phyloP scores from a whole-genome alignment of 2,329 filamentous ascomycete species.

The Pestalotiopsis sp. region DNA sequence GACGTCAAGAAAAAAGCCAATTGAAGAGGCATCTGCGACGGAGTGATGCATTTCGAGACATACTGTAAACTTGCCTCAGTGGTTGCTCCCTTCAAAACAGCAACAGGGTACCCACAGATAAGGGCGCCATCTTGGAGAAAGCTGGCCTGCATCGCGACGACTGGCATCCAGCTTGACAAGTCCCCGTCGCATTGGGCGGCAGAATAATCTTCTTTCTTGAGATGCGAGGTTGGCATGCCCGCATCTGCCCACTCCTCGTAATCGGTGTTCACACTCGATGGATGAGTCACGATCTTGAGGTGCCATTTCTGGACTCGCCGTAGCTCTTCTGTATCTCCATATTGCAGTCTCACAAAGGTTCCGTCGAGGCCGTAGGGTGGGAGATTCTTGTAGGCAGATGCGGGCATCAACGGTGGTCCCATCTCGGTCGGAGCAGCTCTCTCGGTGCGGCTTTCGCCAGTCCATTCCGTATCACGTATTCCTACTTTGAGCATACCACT shows the following conservation, averaged over 20 bases:
- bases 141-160: constrained; percentile 19
- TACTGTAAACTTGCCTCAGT: constrained; percentile 10
- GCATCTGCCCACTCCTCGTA: too few relatives aligned
- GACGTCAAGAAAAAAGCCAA: constrained; percentile 12
- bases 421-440: constrained; percentile 6
- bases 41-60: constrained; percentile 17
- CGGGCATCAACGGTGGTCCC: too few relatives aligned
- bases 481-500: constrained; percentile 12
- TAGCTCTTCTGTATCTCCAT: constrained; percentile 8
- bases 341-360: constrained; percentile 14
- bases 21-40: constrained; percentile 16
- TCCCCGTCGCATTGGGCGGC: not conserved
- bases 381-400: too few relatives aligned
- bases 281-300: too few relatives aligned
- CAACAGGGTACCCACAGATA: not conserved
- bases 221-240: constrained; percentile 19
- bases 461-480: too few relatives aligned
- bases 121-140: constrained; percentile 12
- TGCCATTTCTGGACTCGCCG: not conserved
- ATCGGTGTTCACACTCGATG: too few relatives aligned
- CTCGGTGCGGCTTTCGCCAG: not conserved
- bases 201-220: constrained; percentile 14
- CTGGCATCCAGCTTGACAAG: constrained; percentile 15
- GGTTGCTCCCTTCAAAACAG: too few relatives aligned
- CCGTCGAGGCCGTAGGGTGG: too few relatives aligned